Evolutionary conservation across 169 alveolate species (phyloP).

Genomic region (Pseudocohnilembus persalinus): DNA sequence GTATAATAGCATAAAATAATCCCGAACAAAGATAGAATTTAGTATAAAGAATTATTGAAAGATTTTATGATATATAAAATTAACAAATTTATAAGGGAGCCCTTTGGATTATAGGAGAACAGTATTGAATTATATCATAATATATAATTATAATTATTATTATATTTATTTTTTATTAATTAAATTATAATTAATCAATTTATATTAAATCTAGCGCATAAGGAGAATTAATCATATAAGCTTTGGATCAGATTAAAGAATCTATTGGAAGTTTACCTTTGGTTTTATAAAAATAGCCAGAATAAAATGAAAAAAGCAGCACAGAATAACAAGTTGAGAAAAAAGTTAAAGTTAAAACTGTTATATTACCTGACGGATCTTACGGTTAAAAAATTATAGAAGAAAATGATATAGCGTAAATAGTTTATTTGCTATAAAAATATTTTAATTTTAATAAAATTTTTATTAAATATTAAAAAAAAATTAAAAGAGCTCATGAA

Average conservation of each 20-base stretch:
- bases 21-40: constrained; percentile 46
- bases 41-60: constrained; percentile 50
- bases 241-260: constrained; percentile 70
- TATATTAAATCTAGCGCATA: constrained; percentile 15
- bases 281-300: constrained; percentile 40
- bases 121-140: background rate
- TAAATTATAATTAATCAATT: no score
- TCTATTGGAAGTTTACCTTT: constrained; percentile 80
- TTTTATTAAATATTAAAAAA: background rate
- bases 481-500: background rate
- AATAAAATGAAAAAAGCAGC: constrained; percentile 30
- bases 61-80: constrained; percentile 68
- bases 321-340: constrained; percentile 43
- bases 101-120: constrained; percentile 78
- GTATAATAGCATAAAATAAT: constrained; percentile 1
- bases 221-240: constrained; percentile 51
- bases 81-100: constrained; percentile 65
- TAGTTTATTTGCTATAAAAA: background rate
- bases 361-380: constrained; percentile 95
- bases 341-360: constrained; percentile 82
- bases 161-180: no score
- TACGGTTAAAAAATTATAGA: constrained; percentile 91
- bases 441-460: background rate
- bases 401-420: constrained; percentile 23
- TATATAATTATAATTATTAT: no score